Base-by-base conservation (phyloP, 1,284 basidiomycete genomes). In the Melampsora occidentalis region DNA sequence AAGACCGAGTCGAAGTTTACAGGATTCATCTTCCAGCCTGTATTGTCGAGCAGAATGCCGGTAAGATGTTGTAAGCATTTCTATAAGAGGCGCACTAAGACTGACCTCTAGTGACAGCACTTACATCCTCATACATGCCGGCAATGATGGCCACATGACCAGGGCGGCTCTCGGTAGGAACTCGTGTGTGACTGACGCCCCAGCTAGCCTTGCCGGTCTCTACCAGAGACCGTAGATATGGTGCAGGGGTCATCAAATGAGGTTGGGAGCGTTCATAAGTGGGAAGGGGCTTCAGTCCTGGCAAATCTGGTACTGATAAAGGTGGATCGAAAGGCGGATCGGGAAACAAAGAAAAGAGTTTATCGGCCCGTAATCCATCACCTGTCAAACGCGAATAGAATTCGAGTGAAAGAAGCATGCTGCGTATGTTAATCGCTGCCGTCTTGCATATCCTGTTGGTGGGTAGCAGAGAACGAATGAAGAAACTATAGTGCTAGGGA, bases 81-180 rank as follows among this genome's bases (percentile, higher is more conserved):
- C 51, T 28, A 20, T 71, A 57, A n/a, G 22, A 57, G 22, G 22
- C 9, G 53, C 53, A 57, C 25, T 28, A 6, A 64, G 62, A 28
- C 77, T 85, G 79, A 83, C 89, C 89, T 88, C 90, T 91, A 78
- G 90, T 93, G 39, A 95, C 93, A 16, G 92, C 93, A 5, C 91
- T 92, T 5, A 93, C 92, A 80, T 95, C 92, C 83, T 95, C 93
- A 82, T 95, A 94, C 91, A 94, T 93, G 9, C 92, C 92, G 49
- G 90, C 93, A 79, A 95, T 93, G 78, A 95, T 87, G 35, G 93
- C 93, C 39, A 95, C 92, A 72, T 85, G 93, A 7, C 93, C 93
- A 1, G 93, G 93, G 31, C 93, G 85, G 83, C 90, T 92, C 81
- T 95, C 93, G 1, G 93, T 95, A 16, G 93, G 93, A 1, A 95